Evolutionary conservation across 2,329 filamentous ascomycete species (phyloP).

Genomic region (Fusarium bulbicola): DNA sequence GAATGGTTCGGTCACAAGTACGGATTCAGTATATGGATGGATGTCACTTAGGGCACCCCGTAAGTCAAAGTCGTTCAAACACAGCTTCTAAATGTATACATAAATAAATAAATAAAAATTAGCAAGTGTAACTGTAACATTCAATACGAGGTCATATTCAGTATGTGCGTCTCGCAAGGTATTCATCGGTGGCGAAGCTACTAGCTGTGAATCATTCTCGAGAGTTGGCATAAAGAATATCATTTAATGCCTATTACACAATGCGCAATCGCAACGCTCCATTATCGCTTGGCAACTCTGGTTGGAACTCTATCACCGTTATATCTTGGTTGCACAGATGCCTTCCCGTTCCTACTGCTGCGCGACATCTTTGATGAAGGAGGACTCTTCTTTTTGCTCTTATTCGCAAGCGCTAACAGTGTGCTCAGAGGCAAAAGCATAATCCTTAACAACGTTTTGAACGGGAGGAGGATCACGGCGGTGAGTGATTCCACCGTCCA

Average conservation of each 20-base stretch:
- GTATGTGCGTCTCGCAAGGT: not conserved
- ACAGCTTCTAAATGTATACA: not conserved
- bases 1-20: not conserved
- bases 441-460: conserved; percentile 52
- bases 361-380: conserved; percentile 35
- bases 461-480: conserved; percentile 52
- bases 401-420: conserved; percentile 48
- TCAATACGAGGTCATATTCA: not conserved
- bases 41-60: not conserved
- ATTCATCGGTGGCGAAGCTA: not conserved
- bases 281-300: conserved; percentile 45
- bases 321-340: conserved; percentile 44
- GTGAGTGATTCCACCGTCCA: conserved; percentile 52
- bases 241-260: conserved; percentile 4
- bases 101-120: not conserved
- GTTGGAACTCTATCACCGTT: conserved; percentile 49
- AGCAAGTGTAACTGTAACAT: not conserved
- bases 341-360: conserved; percentile 38
- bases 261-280: not conserved
- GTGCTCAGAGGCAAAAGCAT: conserved; percentile 56
- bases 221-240: conserved; percentile 4
- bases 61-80: not conserved
- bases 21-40: not conserved
- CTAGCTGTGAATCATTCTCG: not conserved
- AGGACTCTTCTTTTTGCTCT: conserved; percentile 43